A percentile compares a stretch with the other conserved stretches of the same genome.
Conservation (phyloP, 2,329 filamentous ascomycete genomes). For the Xylariaceae sp. region DNA sequence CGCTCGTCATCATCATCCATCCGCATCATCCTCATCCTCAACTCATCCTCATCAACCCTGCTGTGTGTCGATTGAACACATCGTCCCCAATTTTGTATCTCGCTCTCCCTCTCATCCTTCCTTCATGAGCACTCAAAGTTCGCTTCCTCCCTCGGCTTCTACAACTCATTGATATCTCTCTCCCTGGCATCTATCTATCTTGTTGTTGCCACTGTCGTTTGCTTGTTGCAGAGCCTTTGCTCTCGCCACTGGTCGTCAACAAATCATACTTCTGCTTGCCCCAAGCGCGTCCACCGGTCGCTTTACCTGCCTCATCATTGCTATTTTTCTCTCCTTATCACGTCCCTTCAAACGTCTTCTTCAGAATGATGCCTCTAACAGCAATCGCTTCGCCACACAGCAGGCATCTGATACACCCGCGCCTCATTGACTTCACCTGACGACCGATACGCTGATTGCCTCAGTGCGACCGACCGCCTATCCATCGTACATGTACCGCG, state of each 20-base stretch:
- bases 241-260: conserved; percentile 21
- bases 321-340: conserved; percentile 23
- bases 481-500: conserved; percentile 19
- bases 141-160: conserved; percentile 20
- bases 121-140: conserved; percentile 9
- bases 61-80: conserved; percentile 7
- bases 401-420: conserved; percentile 35
- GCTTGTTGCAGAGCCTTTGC: conserved; percentile 32
- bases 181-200: conserved; percentile 23
- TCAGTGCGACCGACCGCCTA: conserved; percentile 18
- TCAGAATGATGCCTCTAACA: conserved; percentile 51
- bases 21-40: conserved; percentile 10
- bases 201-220: conserved; percentile 25
- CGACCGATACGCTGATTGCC: conserved; percentile 23
- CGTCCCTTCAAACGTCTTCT: conserved; percentile 30
- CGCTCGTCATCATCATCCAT: conserved; percentile 18
- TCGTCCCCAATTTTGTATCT: conserved; percentile 10
- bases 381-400: conserved; percentile 48
- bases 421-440: conserved; percentile 27
- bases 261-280: conserved; percentile 30
- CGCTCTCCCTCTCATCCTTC: conserved; percentile 11
- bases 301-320: conserved; percentile 21
- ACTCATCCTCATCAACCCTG: conserved; percentile 9
- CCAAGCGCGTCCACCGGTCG: conserved; percentile 23
- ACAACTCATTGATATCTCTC: conserved; percentile 23